phyloP scores from a whole-genome alignment of 1,284 basidiomycete genomes.

The Blastosporella zonata region DNA sequence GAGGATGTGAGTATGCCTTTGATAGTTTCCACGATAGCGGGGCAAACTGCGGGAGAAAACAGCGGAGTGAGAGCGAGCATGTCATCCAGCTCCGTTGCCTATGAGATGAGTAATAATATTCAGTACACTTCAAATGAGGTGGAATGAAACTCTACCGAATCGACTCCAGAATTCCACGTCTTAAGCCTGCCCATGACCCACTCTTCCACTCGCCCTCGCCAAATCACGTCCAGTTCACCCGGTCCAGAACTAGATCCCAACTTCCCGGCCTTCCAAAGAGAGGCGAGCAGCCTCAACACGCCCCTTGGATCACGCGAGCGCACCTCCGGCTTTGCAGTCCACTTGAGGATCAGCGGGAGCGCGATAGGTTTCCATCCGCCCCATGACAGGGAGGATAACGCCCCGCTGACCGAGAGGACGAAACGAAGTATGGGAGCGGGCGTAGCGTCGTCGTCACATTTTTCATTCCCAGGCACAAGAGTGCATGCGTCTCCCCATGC shows the following conservation, averaged over 20 bases:
- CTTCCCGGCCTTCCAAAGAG: constrained; percentile 43
- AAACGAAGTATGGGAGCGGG: constrained; percentile 30
- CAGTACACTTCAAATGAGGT: background rate
- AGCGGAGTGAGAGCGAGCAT: constrained; percentile 47
- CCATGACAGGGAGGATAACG: constrained; percentile 63
- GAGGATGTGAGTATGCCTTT: constrained; percentile 37
- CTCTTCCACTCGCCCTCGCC: constrained; percentile 49
- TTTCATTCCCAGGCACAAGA: constrained; percentile 7
- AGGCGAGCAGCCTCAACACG: constrained; percentile 50
- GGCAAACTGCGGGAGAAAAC: constrained; percentile 44
- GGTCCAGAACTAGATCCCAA: constrained; percentile 29
- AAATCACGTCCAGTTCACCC: constrained; percentile 50
- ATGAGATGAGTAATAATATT: constrained; percentile 2
- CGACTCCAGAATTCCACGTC: constrained; percentile 32
- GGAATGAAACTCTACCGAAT: constrained; percentile 24
- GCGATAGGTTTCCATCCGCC: constrained; percentile 71
- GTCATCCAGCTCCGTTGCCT: constrained; percentile 48
- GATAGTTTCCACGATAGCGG: constrained; percentile 48
- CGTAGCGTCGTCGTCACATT: background rate
- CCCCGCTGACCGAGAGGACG: constrained; percentile 52
- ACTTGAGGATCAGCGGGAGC: constrained; percentile 52
- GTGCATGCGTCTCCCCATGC: constrained; percentile 31
- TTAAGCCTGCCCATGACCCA: constrained; percentile 40
- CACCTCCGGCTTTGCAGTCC: constrained; percentile 38
- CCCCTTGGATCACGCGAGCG: constrained; percentile 37